phyloP scores from a whole-genome alignment of 192 early-diverging fungal genomes.

The Dispira parvispora region DNA sequence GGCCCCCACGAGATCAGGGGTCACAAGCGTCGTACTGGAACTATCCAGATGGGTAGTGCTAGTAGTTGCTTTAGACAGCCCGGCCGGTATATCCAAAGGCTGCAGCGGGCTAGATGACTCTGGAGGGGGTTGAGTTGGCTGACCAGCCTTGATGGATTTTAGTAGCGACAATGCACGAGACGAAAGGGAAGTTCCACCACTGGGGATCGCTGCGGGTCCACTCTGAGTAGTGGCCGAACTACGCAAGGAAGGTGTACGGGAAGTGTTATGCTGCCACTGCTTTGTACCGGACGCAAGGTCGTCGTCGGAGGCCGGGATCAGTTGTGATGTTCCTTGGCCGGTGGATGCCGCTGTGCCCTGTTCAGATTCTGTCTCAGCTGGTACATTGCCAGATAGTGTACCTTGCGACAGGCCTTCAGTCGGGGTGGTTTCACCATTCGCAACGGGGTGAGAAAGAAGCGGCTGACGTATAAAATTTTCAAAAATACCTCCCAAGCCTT shows the following conservation, averaged over 20 bases:
- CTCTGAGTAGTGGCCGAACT: neutral
- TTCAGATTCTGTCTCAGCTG: neutral
- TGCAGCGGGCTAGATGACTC: neutral
- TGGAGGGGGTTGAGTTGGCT: neutral
- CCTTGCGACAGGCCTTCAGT: neutral
- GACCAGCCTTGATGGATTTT: slow-evolving; percentile 1
- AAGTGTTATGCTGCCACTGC: neutral
- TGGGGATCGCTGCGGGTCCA: neutral
- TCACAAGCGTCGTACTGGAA: neutral
- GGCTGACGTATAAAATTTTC: slow-evolving; percentile 17
- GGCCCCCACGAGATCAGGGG: neutral
- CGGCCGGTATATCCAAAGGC: neutral
- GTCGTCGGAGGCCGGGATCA: neutral
- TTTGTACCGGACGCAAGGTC: neutral
- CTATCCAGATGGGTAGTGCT: neutral
- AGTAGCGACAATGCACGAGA: neutral
- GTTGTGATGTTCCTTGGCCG: neutral
- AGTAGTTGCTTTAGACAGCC: neutral
- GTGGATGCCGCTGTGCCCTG: neutral
- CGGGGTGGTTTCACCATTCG: neutral
- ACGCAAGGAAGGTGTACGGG: neutral
- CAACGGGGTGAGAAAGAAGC: neutral
- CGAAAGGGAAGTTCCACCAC: neutral
- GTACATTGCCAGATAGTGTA: neutral
- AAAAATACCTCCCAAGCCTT: slow-evolving; percentile 39